Conservation (phyloP, 345 rosid species). For the Garcia nutans region DNA sequence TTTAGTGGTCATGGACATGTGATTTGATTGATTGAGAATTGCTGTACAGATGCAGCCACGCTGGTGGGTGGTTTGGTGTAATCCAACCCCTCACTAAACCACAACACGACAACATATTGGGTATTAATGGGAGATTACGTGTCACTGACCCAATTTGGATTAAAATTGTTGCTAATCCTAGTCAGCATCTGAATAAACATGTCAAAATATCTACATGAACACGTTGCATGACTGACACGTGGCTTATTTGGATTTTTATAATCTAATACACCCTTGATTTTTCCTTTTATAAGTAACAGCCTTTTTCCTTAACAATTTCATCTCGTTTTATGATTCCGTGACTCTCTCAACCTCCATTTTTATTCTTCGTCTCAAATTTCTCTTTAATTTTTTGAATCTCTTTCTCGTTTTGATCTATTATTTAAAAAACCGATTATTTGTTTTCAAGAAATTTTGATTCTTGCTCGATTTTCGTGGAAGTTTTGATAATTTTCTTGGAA, state of each 20-base stretch:
- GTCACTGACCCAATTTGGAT: background rate
- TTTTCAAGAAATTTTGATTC: background rate
- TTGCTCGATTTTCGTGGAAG: background rate
- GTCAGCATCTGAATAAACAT: background rate
- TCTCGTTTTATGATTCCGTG: background rate
- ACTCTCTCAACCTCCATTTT: background rate
- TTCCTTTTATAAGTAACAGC: background rate
- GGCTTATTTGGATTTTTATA: background rate
- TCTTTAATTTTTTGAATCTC: background rate
- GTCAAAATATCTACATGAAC: background rate
- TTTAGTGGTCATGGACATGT: too few relatives aligned
- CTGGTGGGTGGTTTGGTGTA: too few relatives aligned
- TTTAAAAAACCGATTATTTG: background rate
- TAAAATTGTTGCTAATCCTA: background rate
- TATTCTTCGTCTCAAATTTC: background rate
- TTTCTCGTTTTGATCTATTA: background rate
- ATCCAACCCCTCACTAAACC: too few relatives aligned
- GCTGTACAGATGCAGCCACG: too few relatives aligned
- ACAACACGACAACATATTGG: too few relatives aligned
- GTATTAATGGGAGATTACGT: background rate
- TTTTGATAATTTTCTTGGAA: background rate
- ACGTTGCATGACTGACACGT: background rate
- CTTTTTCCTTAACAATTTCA: background rate
- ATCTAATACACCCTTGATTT: background rate
- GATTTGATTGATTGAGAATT: too few relatives aligned